Evolutionary conservation across 768 basidiomycete species (phyloP), one percentile per base, ranked within the genome.

Genomic region (Suillus americanus): DNA sequence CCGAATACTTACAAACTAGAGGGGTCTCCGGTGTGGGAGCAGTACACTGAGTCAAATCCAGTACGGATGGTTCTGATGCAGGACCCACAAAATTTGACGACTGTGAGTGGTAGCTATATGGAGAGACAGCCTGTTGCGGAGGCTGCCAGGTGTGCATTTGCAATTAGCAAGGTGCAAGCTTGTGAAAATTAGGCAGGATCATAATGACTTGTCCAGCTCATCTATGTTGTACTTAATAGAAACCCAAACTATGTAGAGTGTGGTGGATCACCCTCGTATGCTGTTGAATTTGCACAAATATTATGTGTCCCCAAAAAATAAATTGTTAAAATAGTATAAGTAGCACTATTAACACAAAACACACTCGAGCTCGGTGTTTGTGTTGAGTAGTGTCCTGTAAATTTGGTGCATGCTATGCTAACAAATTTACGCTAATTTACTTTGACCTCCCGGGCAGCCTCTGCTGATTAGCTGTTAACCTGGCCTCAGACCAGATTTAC

Each of bases 1-100:
- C 86, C 86, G 0, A 89, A 87, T 72, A 81, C 81, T 7, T 78
- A 79, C 75, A 87, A 84, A 70, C 79, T 87, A 2, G 66, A 78
- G 0, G 75, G 80, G 40, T 85, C 86, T 1, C 87, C 86, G 0
- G 67, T 61, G 20, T 88, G 89, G 87, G 66, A 79, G 38, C 65
- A 54, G 45, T 86, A 82, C 66, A 75, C 67, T 2, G 59, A 68
- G 2, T 28, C 13, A 2, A 67, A 61, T n/a, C 76, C 74, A 66
- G 62, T 69, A n/a, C 74, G 84, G 56, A 81, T 86, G 50, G 80
- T 84, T 5, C 69, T 86, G 60, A 80, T 82, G 68, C 76, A 84
- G 66, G 75, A 77, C 8, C 66, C 71, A 12, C 57, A 66, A 8
- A 71, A 70, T 35, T 67, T 65, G 38, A 76, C 75, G 37, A 72